A percentile compares a stretch with the other conserved stretches of the same genome.
Evolutionary conservation across 2,329 filamentous ascomycete species (phyloP).

Genomic region (Paecilomyces dactylethromorphus): DNA sequence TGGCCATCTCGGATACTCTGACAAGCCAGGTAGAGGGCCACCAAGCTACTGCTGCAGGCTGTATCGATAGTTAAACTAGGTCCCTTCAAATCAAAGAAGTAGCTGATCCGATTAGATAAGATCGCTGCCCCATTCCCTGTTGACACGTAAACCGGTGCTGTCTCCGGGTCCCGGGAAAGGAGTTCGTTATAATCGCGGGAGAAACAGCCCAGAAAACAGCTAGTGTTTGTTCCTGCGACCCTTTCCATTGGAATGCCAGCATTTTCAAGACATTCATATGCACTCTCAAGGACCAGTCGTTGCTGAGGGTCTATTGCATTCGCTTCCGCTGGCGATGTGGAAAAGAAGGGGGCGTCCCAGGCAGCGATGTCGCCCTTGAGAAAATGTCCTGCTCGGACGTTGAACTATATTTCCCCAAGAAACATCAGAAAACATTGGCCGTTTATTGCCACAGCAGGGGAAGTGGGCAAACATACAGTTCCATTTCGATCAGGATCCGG

Average conservation of each 20-base stretch:
- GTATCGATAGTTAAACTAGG: conserved; percentile 15
- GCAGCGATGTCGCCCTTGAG: conserved; percentile 13
- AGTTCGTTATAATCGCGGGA: conserved; percentile 12
- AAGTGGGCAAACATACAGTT: background rate
- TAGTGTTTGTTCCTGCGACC: background rate
- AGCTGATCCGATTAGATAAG: conserved; percentile 16
- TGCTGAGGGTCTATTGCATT: conserved; percentile 6
- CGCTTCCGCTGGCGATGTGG: conserved; percentile 7
- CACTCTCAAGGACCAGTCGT: conserved; percentile 6
- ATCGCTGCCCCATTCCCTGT: conserved; percentile 7
- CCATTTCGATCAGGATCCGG: background rate
- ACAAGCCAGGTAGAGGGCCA: conserved; percentile 15
- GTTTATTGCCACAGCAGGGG: no score
- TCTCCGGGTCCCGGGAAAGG: conserved; percentile 13
- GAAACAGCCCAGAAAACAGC: conserved; percentile 2
- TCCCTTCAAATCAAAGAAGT: conserved; percentile 16
- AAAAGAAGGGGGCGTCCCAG: conserved; percentile 25
- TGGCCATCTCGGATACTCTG: conserved; percentile 10
- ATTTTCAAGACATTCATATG: conserved; percentile 3
- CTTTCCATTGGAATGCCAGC: background rate
- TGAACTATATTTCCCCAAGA: no score
- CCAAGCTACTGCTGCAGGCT: conserved; percentile 11
- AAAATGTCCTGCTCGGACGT: conserved; percentile 13
- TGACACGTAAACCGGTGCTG: conserved; percentile 8
- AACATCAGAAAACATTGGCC: no score